A percentile compares a stretch with the other conserved stretches of the same genome.
These are phyloP conservation scores for Skeletonema potamos DNA, from an alignment of 108 stramenopile genomes.

Conservation along the genomic window DNA sequence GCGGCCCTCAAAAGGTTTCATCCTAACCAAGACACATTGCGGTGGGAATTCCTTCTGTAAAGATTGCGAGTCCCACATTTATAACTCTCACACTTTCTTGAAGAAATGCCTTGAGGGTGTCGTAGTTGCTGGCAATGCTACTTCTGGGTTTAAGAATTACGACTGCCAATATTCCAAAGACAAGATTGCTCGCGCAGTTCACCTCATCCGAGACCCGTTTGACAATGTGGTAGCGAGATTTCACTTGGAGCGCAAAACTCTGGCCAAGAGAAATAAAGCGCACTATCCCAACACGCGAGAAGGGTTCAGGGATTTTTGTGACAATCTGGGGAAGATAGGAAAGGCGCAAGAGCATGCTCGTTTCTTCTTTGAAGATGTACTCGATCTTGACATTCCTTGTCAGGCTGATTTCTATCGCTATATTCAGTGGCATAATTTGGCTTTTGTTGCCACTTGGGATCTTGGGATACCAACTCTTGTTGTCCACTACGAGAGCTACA, in stretches of 20 bases:
- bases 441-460: background rate
- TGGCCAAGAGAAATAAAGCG: slow-evolving; percentile 8
- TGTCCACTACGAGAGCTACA: slow-evolving; percentile 20
- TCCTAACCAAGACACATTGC: slow-evolving; percentile 79
- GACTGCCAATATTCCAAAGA: slow-evolving; percentile 20
- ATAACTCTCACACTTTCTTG: slow-evolving; percentile 41
- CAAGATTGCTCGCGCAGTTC: slow-evolving; percentile 56
- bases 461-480: slow-evolving; percentile 3
- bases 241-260: slow-evolving; percentile 53
- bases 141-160: background rate
- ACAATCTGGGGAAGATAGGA: slow-evolving; percentile 9
- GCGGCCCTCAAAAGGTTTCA: slow-evolving; percentile 15
- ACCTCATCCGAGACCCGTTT: slow-evolving; percentile 70
- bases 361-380: background rate
- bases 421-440: slow-evolving; percentile 21
- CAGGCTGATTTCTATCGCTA: slow-evolving; percentile 17
- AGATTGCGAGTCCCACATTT: slow-evolving; percentile 46
- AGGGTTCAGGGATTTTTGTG: slow-evolving; percentile 36
- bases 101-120: slow-evolving; percentile 9
- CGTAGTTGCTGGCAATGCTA: background rate
- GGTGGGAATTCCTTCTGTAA: slow-evolving; percentile 56
- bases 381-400: slow-evolving; percentile 9
- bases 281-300: slow-evolving; percentile 4
- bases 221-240: slow-evolving; percentile 73
- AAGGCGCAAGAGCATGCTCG: background rate